These are phyloP conservation scores for Ganoderma leucocontextum DNA, from an alignment of 1,284 basidiomycete genomes.

Conservation along the genomic window DNA sequence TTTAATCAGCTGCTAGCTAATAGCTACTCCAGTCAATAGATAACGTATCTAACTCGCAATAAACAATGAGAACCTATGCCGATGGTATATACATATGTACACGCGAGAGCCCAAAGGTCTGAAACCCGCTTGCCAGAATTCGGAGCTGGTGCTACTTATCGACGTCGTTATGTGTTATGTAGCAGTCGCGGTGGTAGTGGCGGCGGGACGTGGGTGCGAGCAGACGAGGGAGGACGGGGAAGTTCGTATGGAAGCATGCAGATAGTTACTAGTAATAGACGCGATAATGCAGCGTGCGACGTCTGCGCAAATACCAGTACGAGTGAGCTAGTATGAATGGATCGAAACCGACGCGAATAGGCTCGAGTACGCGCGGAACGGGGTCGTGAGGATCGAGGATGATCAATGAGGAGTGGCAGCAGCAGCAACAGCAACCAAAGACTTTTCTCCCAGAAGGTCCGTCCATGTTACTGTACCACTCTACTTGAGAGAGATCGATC, in stretches of 20 bases:
- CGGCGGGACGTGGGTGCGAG: background rate
- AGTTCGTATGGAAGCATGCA: slow-evolving; percentile 29
- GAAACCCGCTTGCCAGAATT: background rate
- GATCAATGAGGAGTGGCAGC: background rate
- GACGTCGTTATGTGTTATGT: background rate
- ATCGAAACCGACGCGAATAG: slow-evolving; percentile 1
- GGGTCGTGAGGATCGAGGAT: background rate
- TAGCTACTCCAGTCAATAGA: background rate
- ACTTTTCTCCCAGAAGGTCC: slow-evolving; percentile 32
- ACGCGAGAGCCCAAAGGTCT: background rate
- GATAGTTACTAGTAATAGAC: slow-evolving; percentile 24
- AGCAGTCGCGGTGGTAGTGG: background rate
- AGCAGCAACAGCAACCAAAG: background rate
- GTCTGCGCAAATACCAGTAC: slow-evolving; percentile 24
- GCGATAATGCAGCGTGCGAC: slow-evolving; percentile 26
- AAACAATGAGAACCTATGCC: background rate
- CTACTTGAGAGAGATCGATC: slow-evolving; percentile 19
- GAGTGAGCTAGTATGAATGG: slow-evolving; percentile 35
- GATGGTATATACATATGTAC: background rate
- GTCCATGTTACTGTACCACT: slow-evolving; percentile 25
- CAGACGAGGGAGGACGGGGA: background rate
- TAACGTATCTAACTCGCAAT: background rate
- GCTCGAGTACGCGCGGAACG: slow-evolving; percentile 1
- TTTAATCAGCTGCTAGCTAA: background rate
- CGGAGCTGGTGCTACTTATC: background rate